Evolutionary conservation across 208 protist genomes (phyloP), one percentile per base, ranked within the genome.

Genomic region (Acanthamoeba sp.): DNA sequence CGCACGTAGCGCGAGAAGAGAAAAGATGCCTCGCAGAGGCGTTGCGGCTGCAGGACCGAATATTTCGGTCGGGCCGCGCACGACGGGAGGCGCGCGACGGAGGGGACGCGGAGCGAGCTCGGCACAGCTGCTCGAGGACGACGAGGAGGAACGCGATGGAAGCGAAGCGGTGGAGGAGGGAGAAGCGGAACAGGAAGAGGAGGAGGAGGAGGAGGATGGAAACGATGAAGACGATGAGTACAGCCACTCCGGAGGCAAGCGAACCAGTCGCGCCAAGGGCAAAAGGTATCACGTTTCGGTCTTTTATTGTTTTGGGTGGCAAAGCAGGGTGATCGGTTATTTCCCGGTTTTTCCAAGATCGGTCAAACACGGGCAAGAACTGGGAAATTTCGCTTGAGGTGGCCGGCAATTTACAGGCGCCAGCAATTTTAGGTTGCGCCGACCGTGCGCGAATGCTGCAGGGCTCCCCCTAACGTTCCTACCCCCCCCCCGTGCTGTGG

Each of bases 231-330:
- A 57, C 16, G 52, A 57, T 20, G 24, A 66, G 24, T 12, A 34
- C n/a, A 2, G 27, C 59, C 59, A 66, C 59, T 66, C 59, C 59
- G 59, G 59, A 66, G 59, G 59, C 59, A 66, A 66, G 59, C 59
- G 27, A 34, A 66, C 59, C 27, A 34, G 52, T 20, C 52, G 52
- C 52, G 16, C 27, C 59, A 66, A 66, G 27, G 12, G 59, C 27
- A n/a, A 66, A 34, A 66, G 59, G 59, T 66, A 66, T 66, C 59
- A 66, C 59, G 59, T 66, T 66, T 34, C 10, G 2, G 3, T 66
- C 34, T 66, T 34, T 66, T 66, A 34, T 34, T 34, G 27, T 14
- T 18, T 2, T 7, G 59, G 59, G 59, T 14, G 59, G 24, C 59
- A n/a, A 34, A 34, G 34, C 27, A 66, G 59, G 59, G 59, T 66